Evolutionary conservation across 1,284 basidiomycete genomes (phyloP).

Genomic region (Puccinia novopanici): DNA sequence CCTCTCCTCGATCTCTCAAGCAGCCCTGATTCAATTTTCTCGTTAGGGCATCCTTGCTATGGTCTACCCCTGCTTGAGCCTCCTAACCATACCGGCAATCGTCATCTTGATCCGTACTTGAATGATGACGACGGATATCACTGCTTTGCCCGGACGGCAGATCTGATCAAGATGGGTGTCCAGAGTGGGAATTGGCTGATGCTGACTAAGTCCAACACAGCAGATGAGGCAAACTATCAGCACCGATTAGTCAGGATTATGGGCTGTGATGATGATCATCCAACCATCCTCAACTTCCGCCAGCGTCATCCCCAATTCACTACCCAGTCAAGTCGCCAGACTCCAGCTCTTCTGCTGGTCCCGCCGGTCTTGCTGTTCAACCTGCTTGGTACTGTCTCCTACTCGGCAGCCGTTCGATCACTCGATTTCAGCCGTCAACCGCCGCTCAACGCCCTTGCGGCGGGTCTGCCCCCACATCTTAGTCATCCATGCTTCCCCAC

Average conservation of each 20-base stretch:
- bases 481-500: conserved; percentile 68
- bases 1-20: conserved; percentile 51
- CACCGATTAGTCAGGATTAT: conserved; percentile 55
- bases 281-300: conserved; percentile 36
- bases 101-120: conserved; percentile 25
- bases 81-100: conserved; percentile 51
- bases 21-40: conserved; percentile 51
- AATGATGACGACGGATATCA: conserved; percentile 8
- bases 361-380: conserved; percentile 67
- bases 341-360: conserved; percentile 11
- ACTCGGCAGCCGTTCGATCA: conserved; percentile 55
- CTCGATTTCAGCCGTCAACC: conserved; percentile 51
- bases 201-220: conserved; percentile 51
- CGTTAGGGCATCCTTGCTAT: conserved; percentile 58
- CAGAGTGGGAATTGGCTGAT: conserved; percentile 86
- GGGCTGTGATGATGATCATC: conserved; percentile 35
- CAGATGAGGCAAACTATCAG: conserved; percentile 53
- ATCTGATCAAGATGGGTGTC: conserved; percentile 73
- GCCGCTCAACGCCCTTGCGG: conserved; percentile 55
- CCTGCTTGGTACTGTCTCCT: conserved; percentile 58
- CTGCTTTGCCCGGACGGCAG: conserved; percentile 65
- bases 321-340: conserved; percentile 27
- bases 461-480: conserved; percentile 60
- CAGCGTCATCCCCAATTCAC: conserved; percentile 26
- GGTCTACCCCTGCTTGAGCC: conserved; percentile 53